A percentile compares a stretch with the other conserved stretches of the same genome.
phyloP scores from a whole-genome alignment of 2,329 filamentous ascomycete species.

The Alternaria sp. region DNA sequence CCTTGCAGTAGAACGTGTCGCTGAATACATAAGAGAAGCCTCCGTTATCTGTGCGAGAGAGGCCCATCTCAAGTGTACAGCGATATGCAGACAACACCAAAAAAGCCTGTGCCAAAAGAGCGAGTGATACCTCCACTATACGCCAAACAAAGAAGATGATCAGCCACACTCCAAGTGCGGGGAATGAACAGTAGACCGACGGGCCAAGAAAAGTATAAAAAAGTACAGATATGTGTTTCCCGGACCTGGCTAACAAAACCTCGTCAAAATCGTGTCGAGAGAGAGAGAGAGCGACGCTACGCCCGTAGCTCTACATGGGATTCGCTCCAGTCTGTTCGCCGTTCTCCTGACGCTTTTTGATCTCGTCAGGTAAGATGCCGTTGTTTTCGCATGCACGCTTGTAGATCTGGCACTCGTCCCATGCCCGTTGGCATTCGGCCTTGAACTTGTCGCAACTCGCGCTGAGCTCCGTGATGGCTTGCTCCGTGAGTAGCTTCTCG shows the following conservation, averaged over 20 bases:
- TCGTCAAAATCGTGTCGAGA: constrained; percentile 14
- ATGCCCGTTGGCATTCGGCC: constrained; percentile 78
- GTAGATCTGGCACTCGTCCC: constrained; percentile 80
- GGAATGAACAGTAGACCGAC: constrained; percentile 9
- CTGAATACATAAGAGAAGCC: constrained; percentile 16
- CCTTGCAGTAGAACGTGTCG: constrained; percentile 22
- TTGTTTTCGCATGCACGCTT: constrained; percentile 62
- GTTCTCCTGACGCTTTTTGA: constrained; percentile 53
- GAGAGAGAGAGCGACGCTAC: constrained; percentile 2
- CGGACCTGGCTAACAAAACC: constrained; percentile 18
- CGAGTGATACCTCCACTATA: constrained; percentile 35
- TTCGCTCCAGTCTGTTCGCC: constrained; percentile 49
- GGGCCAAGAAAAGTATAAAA: constrained; percentile 3
- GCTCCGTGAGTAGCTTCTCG: constrained; percentile 88
- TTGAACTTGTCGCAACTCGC: constrained; percentile 88
- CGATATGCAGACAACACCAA: constrained; percentile 28
- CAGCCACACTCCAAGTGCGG: constrained; percentile 13
- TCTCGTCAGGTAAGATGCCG: constrained; percentile 53
- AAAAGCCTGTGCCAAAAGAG: constrained; percentile 26
- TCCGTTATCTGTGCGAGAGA: constrained; percentile 19
- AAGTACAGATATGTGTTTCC: constrained; percentile 15
- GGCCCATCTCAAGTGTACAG: constrained; percentile 22
- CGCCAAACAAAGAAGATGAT: constrained; percentile 26
- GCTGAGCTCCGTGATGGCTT: constrained; percentile 87
- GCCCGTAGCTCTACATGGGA: constrained; percentile 22